Evolutionary conservation across 768 basidiomycete species (phyloP).

Genomic region (Mycena pura): DNA sequence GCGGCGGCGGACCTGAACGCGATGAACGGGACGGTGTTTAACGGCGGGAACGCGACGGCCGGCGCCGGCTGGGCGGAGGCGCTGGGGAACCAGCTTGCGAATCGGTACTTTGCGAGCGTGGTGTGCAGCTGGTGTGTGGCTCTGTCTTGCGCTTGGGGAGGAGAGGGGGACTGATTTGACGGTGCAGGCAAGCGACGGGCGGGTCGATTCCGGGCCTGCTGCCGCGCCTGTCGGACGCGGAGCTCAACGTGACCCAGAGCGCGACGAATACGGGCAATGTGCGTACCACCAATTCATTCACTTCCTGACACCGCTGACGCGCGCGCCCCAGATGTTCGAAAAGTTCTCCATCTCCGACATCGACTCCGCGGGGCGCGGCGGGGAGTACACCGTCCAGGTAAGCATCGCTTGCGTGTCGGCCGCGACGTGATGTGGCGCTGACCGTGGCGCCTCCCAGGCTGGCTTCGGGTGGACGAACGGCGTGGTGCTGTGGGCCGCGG

Average conservation of each 20-base stretch:
- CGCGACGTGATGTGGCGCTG: not conserved
- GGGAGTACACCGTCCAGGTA: conserved; percentile 88
- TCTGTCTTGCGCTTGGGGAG: not conserved
- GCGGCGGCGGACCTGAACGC: conserved; percentile 66
- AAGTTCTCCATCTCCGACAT: conserved; percentile 84
- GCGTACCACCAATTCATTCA: conserved; percentile 33
- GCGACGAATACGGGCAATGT: conserved; percentile 77
- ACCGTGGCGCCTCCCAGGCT: conserved; percentile 43
- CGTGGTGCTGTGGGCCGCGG: conserved; percentile 76
- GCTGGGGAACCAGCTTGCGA: conserved; percentile 77
- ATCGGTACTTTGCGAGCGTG: conserved; percentile 82
- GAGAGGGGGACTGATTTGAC: not conserved
- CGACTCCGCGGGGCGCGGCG: conserved; percentile 79
- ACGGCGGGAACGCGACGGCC: conserved; percentile 68
- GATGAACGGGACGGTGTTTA: conserved; percentile 58
- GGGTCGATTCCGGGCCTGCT: conserved; percentile 79
- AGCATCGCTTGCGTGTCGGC: conserved; percentile 11
- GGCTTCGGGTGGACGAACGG: conserved; percentile 94
- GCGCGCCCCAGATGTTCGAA: conserved; percentile 74
- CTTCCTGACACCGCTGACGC: not conserved
- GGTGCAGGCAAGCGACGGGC: conserved; percentile 82
- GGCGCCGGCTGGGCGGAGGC: conserved; percentile 74
- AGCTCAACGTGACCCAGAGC: conserved; percentile 74
- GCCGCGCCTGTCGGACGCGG: conserved; percentile 68
- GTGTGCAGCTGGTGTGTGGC: conserved; percentile 85